phyloP scores from a whole-genome alignment of 2,329 filamentous ascomycete genomes.

The Fusarium circinatum region DNA sequence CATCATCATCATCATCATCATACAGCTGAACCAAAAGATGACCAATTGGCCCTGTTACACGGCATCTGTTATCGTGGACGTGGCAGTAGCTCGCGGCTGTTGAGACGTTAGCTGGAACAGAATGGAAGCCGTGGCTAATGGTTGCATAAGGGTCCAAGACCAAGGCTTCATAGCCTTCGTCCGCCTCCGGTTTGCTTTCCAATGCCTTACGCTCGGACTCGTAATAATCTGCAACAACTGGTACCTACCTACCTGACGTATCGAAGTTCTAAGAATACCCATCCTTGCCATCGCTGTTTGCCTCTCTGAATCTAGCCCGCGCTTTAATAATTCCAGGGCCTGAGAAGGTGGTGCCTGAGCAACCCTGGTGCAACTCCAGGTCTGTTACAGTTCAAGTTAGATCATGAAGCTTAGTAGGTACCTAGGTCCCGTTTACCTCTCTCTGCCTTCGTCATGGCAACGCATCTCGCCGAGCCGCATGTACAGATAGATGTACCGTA shows the following conservation, averaged over 20 bases:
- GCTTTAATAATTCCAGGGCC: neutral
- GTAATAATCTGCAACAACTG: neutral
- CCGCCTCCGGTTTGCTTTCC: neutral
- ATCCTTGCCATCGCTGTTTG: neutral
- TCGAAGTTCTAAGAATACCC: slow-evolving; percentile 22
- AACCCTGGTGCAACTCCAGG: neutral
- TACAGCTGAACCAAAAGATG: slow-evolving; percentile 14
- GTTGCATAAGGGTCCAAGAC: slow-evolving; percentile 32
- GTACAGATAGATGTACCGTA: neutral
- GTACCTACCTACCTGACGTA: neutral
- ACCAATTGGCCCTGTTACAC: slow-evolving; percentile 16
- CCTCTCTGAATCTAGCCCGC: slow-evolving; percentile 8
- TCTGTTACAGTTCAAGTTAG: slow-evolving; percentile 24
- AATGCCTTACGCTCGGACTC: neutral
- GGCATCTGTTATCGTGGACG: slow-evolving; percentile 19
- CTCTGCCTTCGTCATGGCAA: slow-evolving; percentile 41
- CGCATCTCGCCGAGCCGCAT: slow-evolving; percentile 29
- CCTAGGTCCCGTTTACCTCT: slow-evolving; percentile 13
- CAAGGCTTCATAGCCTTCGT: neutral
- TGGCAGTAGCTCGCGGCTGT: slow-evolving; percentile 11
- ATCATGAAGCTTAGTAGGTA: slow-evolving; percentile 21
- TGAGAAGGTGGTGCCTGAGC: slow-evolving; percentile 9
- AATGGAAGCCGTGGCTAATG: slow-evolving; percentile 22
- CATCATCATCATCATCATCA: neutral
- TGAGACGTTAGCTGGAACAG: slow-evolving; percentile 18